Base-by-base conservation (phyloP, 495 filamentous ascomycete genomes). In the Hypoxylon trugodes region DNA sequence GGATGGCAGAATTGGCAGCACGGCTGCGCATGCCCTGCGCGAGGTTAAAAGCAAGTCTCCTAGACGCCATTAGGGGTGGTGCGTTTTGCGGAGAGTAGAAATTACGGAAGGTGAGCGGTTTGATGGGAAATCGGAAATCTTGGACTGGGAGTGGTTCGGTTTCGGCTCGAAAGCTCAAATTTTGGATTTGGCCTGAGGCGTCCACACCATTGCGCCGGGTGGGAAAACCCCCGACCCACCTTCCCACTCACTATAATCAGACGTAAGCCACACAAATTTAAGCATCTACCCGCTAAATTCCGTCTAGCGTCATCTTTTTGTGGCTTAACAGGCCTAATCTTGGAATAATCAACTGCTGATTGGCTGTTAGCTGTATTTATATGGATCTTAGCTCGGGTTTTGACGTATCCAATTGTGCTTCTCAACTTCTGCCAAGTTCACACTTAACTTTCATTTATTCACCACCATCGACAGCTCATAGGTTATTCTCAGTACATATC, bases 31-130 rank as follows among this genome's bases (percentile, higher is more conserved):
- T 82, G 80, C 89, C 88, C 83, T 90, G 87, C 78, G 92, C 85
- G 67, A 97, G 84, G 81, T 90, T 93, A 68, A 92, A 82, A 75
- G 93, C 92, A 77, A 97, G 85, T 84, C 90, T 90, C 85, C 91
- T 85, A 75, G 93, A 96, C 82, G 93, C 93, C 93, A 97, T 97
- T 82, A 57, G 51, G 61, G 57, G 83, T 73, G 76, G 72, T 66
- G 68, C 72, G 73, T 74, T 72, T 63, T 25, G 36, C 22, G 36
- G 41, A 22, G 15, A 66, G 60, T 16, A 56, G 65, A 68, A 70
- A n/a, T n/a, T n/a, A n/a, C n/a, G n/a, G n/a, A n/a, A n/a, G n/a
- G 63, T 80, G 77, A 77, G 79, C 69, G 74, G 78, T 81, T 81
- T 79, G 75, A 76, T 73, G 71, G 69, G 13, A n/a, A n/a, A n/a